Evolutionary conservation across 2,329 filamentous ascomycete species (phyloP), one percentile per base, ranked within the genome.

Genomic region (Fusarium papillatum): DNA sequence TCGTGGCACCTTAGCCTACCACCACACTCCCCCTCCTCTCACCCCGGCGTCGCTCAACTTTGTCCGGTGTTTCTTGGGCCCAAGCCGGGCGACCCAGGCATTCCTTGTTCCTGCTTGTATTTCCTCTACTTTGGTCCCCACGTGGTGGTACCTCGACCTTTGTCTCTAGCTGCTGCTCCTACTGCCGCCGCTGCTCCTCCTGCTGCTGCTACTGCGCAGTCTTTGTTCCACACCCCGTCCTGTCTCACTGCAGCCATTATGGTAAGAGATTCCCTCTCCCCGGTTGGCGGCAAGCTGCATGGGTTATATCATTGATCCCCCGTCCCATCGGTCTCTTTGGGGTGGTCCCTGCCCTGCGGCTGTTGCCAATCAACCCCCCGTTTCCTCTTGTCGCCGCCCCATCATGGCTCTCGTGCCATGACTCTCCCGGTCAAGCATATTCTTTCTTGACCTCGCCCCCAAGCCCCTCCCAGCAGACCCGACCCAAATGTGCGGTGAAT

Each of bases 181-280:
- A 70, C 41, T 64, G 68, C 60, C 66, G 70, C 70, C 66, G 70
- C 70, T 10, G 60, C 60, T 14, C 66, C 41, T 75, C 53, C 63
- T 70, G 70, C 70, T 71, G 55, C 68, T 71, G 59, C 74, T 74
- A 34, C 71, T 74, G 74, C 67, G 75, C 77, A 77, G 72, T 72
- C 78, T 74, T 74, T 78, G 79, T 80, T 80, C 74, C 79, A 80
- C 79, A 80, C 79, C 79, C 82, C 62, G 74, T 75, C 74, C 68
- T 83, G 79, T 83, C 80, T 82, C 78, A 80, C 81, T 82, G 82
- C 82, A 83, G 81, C 83, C 82, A 86, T 83, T 81, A 88, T 89
- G 87, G 87, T 89, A 88, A 88, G 87, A 82, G 77, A 77, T 81
- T 81, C 81, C 80, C 81, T 78, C 79, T 83, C 78, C 79, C 81